Percentiles rank a stretch among this genome's conserved stretches.
Conservation (phyloP, 495 filamentous ascomycete genomes). For the Aspergillus avenaceus region DNA sequence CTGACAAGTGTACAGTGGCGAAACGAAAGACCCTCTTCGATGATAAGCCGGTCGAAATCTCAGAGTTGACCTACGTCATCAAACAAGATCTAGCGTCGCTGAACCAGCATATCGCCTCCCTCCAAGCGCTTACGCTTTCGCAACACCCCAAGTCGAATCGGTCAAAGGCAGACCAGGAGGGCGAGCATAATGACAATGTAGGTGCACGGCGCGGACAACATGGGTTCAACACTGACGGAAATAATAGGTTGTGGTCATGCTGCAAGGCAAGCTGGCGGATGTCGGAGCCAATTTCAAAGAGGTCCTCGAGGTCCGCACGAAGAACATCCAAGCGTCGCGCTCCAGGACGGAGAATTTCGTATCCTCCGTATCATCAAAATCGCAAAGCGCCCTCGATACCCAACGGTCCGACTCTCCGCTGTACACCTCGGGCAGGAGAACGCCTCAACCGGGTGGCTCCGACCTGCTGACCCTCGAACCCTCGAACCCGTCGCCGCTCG, state of each 20-base stretch:
- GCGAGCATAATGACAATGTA: slow-evolving; percentile 95
- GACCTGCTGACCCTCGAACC: slow-evolving; percentile 88
- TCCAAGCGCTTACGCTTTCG: slow-evolving; percentile 67
- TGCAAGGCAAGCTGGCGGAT: slow-evolving; percentile 93
- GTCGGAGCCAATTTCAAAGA: slow-evolving; percentile 96
- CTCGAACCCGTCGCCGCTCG: slow-evolving; percentile 50
- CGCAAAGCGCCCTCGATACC: slow-evolving; percentile 57
- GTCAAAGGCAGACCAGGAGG: slow-evolving; percentile 68
- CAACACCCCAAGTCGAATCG: slow-evolving; percentile 64
- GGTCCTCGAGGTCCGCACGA: slow-evolving; percentile 91
- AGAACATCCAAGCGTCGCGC: slow-evolving; percentile 94
- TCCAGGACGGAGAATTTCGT: slow-evolving; percentile 95
- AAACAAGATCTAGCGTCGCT: slow-evolving; percentile 93
- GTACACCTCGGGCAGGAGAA: slow-evolving; percentile 72
- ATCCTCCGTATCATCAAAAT: slow-evolving; percentile 77
- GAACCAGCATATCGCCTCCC: slow-evolving; percentile 76
- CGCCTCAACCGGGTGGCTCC: slow-evolving; percentile 53
- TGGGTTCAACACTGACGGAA: slow-evolving; percentile 15
- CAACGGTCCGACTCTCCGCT: slow-evolving; percentile 70
- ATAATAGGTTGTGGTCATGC: slow-evolving; percentile 68
- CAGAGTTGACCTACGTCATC: slow-evolving; percentile 92
- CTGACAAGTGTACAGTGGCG: slow-evolving; percentile 56
- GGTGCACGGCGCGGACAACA: slow-evolving; percentile 8
- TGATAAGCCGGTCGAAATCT: slow-evolving; percentile 93
- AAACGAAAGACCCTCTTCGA: slow-evolving; percentile 97